These are phyloP conservation scores for Daldinia vernicosa DNA, from an alignment of 495 filamentous ascomycete genomes.

Conservation along the genomic window DNA sequence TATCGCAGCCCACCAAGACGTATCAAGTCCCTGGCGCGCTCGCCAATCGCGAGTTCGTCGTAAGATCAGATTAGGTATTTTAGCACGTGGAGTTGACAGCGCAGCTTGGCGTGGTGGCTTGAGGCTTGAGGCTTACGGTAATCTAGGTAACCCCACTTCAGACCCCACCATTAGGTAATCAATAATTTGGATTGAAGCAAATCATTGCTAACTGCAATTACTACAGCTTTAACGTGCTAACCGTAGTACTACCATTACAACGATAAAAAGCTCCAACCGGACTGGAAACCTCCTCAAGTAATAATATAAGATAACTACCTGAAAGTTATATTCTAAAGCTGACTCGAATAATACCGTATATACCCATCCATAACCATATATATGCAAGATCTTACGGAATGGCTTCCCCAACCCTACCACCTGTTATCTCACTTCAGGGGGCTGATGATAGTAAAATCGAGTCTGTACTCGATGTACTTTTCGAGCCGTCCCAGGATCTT, in stretches of 20 bases:
- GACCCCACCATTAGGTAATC: neutral
- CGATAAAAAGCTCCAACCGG: too few relatives aligned
- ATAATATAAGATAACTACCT: too few relatives aligned
- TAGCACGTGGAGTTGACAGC: neutral
- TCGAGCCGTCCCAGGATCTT: conserved; percentile 82
- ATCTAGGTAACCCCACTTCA: neutral
- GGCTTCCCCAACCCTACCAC: conserved; percentile 25
- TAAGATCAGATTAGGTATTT: conserved; percentile 9
- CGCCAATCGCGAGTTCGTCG: conserved; percentile 17
- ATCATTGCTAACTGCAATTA: neutral
- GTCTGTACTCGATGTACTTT: conserved; percentile 79
- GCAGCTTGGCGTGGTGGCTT: too few relatives aligned
- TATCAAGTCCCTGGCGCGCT: conserved; percentile 10
- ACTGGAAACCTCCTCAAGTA: too few relatives aligned
- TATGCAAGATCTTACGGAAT: conserved; percentile 3
- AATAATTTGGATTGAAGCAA: neutral
- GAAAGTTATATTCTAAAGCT: too few relatives aligned
- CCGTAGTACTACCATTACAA: too few relatives aligned
- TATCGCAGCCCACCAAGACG: conserved; percentile 7
- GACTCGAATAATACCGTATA: too few relatives aligned
- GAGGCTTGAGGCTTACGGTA: too few relatives aligned
- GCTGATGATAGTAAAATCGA: conserved; percentile 30
- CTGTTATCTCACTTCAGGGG: conserved; percentile 32
- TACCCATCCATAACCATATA: neutral
- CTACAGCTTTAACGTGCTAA: too few relatives aligned